Evolutionary conservation across 495 filamentous ascomycete species (phyloP), one percentile per base, ranked within the genome.

Genomic region (Aspergillus leporis): DNA sequence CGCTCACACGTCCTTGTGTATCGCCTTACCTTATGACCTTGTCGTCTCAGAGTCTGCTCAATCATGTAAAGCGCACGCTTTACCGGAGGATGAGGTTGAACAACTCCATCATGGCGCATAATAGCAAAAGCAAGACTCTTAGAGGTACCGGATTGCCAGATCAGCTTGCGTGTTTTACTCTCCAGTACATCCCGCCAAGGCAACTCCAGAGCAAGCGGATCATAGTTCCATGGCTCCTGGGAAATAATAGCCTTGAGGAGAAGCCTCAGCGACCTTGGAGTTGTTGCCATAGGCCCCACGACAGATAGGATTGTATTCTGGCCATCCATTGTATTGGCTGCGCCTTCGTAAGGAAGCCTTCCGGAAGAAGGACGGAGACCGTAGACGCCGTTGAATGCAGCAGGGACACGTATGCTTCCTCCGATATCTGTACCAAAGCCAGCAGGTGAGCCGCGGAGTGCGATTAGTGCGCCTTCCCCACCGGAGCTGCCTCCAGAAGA

Each of bases 401-500:
- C 78, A 1, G 89, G 89, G 52, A 90, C 83, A 0, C 89, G 76
- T 19, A 91, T 81, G 59, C 78, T 85, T 6, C 90, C 90, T 0
- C 87, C 90, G 51, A 92, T 86, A 72, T 92, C 89, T 12, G 88
- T 90, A 0, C 85, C 85, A 63, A 87, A 78, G 0, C 85, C 85
- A 16, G 72, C 67, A 0, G 83, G 74, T 40, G 80, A 85, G 10
- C 85, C 84, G 30, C 69, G 72, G 51, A 87, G 67, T 0, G 76
- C 82, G 41, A 86, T 71, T 30, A 86, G 67, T 28, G 81, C 83
- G 2, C 79, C 85, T 60, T 88, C 84, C 10, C 91, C 89, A 30
- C 89, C 87, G 5, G 81, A 82, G 60, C 83, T 87, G 1, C 82
- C 81, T 10, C 81, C 82, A 43, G 68, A 73, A 1, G 78, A 78